Evolutionary conservation across 768 basidiomycete species (phyloP).

Genomic region (Boletus patriciae): DNA sequence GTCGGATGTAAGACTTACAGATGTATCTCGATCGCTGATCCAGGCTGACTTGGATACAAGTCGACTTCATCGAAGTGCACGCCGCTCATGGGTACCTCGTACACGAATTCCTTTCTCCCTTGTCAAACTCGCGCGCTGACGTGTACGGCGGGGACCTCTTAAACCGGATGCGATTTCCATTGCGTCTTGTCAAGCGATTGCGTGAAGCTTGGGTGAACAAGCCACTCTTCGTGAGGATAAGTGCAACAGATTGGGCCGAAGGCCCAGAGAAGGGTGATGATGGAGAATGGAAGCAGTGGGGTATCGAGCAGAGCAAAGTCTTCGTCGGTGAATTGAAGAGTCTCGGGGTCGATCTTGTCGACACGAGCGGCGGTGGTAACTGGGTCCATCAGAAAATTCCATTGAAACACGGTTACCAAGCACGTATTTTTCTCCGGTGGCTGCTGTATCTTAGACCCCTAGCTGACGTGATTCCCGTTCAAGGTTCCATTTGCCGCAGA

Average conservation of each 20-base stretch:
- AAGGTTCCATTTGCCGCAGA: slow-evolving; percentile 70
- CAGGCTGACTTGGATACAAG: slow-evolving; percentile 33
- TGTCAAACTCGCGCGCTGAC: slow-evolving; percentile 73
- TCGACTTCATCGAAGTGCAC: slow-evolving; percentile 73
- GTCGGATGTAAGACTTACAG: slow-evolving; percentile 54
- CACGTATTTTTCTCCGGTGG: slow-evolving; percentile 18
- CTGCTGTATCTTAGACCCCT: not conserved
- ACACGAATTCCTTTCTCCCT: slow-evolving; percentile 67
- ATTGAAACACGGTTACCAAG: slow-evolving; percentile 59
- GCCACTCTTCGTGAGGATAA: slow-evolving; percentile 72
- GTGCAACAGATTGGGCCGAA: slow-evolving; percentile 66
- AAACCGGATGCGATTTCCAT: slow-evolving; percentile 69
- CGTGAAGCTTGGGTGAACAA: slow-evolving; percentile 59
- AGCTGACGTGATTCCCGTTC: not conserved
- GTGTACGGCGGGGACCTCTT: slow-evolving; percentile 70
- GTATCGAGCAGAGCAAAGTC: slow-evolving; percentile 70
- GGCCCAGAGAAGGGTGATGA: slow-evolving; percentile 52
- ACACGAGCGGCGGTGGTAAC: slow-evolving; percentile 69
- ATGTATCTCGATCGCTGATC: not conserved
- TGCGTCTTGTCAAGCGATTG: slow-evolving; percentile 53
- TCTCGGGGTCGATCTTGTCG: slow-evolving; percentile 74
- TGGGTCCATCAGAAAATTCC: slow-evolving; percentile 59
- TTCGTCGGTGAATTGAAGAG: slow-evolving; percentile 55
- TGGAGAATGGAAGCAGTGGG: slow-evolving; percentile 68
- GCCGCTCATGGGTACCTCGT: slow-evolving; percentile 66